Conservation (phyloP, 2,329 filamentous ascomycete genomes). For the Microdochium bolleyi region DNA sequence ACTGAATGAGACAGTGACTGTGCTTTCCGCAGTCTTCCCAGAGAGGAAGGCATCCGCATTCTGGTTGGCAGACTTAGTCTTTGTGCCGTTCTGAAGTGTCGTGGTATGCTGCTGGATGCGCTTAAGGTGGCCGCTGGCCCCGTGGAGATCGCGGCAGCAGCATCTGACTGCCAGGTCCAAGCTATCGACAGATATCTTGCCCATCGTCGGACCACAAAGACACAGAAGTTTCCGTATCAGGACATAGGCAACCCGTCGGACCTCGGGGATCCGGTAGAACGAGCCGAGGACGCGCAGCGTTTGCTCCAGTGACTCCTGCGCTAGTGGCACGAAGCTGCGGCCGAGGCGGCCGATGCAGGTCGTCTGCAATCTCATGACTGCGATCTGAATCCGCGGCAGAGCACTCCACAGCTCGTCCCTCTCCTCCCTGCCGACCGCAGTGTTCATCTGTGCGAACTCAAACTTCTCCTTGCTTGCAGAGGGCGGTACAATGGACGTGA, state of each 20-base stretch:
- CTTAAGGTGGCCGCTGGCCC: slow-evolving; percentile 40
- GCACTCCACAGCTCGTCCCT: slow-evolving; percentile 68
- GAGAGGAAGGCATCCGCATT: slow-evolving; percentile 70
- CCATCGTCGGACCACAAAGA: slow-evolving; percentile 56
- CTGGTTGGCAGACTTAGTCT: slow-evolving; percentile 33
- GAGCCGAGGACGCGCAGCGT: slow-evolving; percentile 62
- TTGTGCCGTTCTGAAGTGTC: slow-evolving; percentile 27
- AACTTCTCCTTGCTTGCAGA: slow-evolving; percentile 34
- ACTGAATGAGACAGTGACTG: slow-evolving; percentile 24
- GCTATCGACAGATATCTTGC: slow-evolving; percentile 56
- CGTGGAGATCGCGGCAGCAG: slow-evolving; percentile 69
- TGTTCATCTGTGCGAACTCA: slow-evolving; percentile 54
- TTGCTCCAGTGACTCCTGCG: slow-evolving; percentile 62
- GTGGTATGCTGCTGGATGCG: slow-evolving; percentile 21
- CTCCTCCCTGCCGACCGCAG: slow-evolving; percentile 71
- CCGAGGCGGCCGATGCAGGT: slow-evolving; percentile 51
- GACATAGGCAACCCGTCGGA: slow-evolving; percentile 55
- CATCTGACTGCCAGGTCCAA: slow-evolving; percentile 54
- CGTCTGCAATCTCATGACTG: slow-evolving; percentile 56
- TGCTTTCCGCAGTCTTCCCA: slow-evolving; percentile 24
- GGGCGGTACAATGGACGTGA: slow-evolving; percentile 57
- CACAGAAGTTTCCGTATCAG: slow-evolving; percentile 50
- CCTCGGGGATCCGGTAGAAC: slow-evolving; percentile 37
- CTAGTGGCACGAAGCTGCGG: slow-evolving; percentile 47
- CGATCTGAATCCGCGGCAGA: slow-evolving; percentile 67